Percentiles rank a stretch among this genome's conserved stretches.
Evolutionary conservation across 140 eudicot genomes (phyloP).

Genomic region (Flaveria floridana): DNA sequence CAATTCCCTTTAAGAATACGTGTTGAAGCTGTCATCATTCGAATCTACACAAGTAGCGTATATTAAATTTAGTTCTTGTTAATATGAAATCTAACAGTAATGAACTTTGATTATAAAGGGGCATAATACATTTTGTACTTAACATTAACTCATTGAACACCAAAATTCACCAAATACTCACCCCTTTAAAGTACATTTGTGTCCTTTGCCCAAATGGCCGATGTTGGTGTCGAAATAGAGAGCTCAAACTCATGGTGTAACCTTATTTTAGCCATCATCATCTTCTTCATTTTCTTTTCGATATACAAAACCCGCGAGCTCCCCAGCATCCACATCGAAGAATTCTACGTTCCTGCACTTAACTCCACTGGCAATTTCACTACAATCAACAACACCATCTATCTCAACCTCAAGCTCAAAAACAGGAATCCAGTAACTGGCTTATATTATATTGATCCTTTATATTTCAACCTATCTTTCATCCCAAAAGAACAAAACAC

Average conservation of each 20-base stretch:
- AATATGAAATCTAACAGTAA: background rate
- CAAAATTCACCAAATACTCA: no score
- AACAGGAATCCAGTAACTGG: slow-evolving; percentile 34
- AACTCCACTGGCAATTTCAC: slow-evolving; percentile 21
- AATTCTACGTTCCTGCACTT: slow-evolving; percentile 26
- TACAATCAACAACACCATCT: slow-evolving; percentile 32
- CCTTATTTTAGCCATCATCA: slow-evolving; percentile 20
- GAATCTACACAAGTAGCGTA: background rate
- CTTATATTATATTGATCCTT: slow-evolving; percentile 25
- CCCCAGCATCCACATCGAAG: slow-evolving; percentile 32
- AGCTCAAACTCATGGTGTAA: slow-evolving; percentile 23
- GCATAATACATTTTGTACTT: background rate
- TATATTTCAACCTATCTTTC: slow-evolving; percentile 29
- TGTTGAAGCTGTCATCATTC: background rate
- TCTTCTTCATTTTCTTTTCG: slow-evolving; percentile 33
- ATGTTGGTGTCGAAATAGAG: slow-evolving; percentile 15
- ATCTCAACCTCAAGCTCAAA: slow-evolving; percentile 34
- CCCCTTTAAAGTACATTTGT: no score
- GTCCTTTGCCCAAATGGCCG: slow-evolving; percentile 17
- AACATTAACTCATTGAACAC: no score
- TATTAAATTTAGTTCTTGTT: background rate
- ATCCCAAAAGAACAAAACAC: slow-evolving; percentile 27
- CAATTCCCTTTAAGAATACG: slow-evolving; percentile 2
- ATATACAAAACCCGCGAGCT: slow-evolving; percentile 32
- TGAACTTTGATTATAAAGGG: background rate